Percentiles rank a stretch among this genome's conserved stretches.
phyloP scores from a whole-genome alignment of 2,329 filamentous ascomycete species.

The Colletotrichum tofieldiae region DNA sequence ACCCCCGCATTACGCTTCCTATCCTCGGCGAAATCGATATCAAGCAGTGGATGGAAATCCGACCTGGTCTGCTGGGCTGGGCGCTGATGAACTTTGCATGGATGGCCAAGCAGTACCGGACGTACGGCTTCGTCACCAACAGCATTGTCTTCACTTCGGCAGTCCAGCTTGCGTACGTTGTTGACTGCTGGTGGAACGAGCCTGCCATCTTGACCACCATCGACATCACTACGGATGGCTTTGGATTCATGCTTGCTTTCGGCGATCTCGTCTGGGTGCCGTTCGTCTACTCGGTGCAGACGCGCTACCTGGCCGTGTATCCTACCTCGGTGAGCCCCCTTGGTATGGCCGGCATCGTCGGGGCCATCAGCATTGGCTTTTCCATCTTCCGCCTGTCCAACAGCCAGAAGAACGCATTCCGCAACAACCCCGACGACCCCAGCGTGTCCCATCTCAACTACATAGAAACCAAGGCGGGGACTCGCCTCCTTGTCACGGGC shows the following conservation, averaged over 20 bases:
- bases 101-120: conserved; percentile 89
- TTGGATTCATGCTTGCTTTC: conserved; percentile 95
- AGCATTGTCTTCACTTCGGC: conserved; percentile 85
- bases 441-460: conserved; percentile 85
- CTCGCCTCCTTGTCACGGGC: conserved; percentile 84
- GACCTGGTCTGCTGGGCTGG: conserved; percentile 94
- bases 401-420: conserved; percentile 95
- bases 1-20: conserved; percentile 86
- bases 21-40: conserved; percentile 90
- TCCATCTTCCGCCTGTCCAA: conserved; percentile 95
- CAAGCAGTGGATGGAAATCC: conserved; percentile 90
- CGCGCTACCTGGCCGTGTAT: conserved; percentile 86
- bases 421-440: conserved; percentile 87
- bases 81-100: conserved; percentile 88
- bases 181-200: conserved; percentile 91
- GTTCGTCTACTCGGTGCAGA: conserved; percentile 88
- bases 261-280: conserved; percentile 95
- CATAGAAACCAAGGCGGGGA: conserved; percentile 87
- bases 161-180: conserved; percentile 85
- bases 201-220: conserved; percentile 92
- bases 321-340: conserved; percentile 82
- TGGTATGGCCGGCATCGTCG: conserved; percentile 76
- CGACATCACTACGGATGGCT: conserved; percentile 93
- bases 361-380: conserved; percentile 82
- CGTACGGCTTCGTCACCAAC: conserved; percentile 86